A percentile compares a stretch with the other conserved stretches of the same genome.
These are phyloP conservation scores for Castanospermum australe DNA, from an alignment of 306 rosid species.

Conservation along the genomic window DNA sequence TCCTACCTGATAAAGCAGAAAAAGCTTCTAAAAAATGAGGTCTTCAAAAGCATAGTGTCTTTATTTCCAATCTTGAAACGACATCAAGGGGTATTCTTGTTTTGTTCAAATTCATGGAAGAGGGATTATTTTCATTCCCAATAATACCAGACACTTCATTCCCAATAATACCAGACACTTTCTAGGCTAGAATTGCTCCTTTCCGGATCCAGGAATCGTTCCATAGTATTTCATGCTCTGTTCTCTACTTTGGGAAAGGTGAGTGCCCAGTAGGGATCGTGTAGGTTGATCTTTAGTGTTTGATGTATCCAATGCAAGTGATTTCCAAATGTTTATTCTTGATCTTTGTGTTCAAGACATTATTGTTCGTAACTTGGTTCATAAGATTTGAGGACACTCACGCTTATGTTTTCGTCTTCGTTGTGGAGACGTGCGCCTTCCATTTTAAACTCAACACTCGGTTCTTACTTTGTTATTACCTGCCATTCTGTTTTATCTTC, in stretches of 20 bases:
- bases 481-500: too few relatives aligned
- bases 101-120: slow-evolving; percentile 50
- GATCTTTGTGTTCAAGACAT: slow-evolving; percentile 20
- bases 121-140: slow-evolving; percentile 58
- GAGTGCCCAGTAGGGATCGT: slow-evolving; percentile 40
- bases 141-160: slow-evolving; percentile 62
- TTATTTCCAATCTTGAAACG: slow-evolving; percentile 42
- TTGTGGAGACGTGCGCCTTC: too few relatives aligned
- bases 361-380: not conserved
- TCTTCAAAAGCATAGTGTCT: slow-evolving; percentile 21
- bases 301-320: slow-evolving; percentile 39
- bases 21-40: slow-evolving; percentile 41
- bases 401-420: not conserved
- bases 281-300: slow-evolving; percentile 35
- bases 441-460: too few relatives aligned
- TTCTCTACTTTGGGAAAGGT: slow-evolving; percentile 33
- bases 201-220: slow-evolving; percentile 32
- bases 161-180: slow-evolving; percentile 68
- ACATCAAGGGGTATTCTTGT: slow-evolving; percentile 40
- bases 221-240: slow-evolving; percentile 29
- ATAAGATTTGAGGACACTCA: not conserved
- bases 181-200: slow-evolving; percentile 44
- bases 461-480: too few relatives aligned
- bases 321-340: not conserved
- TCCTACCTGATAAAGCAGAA: slow-evolving; percentile 64